phyloP scores from a whole-genome alignment of 345 rosid genomes.

The Heritiera fomes region DNA sequence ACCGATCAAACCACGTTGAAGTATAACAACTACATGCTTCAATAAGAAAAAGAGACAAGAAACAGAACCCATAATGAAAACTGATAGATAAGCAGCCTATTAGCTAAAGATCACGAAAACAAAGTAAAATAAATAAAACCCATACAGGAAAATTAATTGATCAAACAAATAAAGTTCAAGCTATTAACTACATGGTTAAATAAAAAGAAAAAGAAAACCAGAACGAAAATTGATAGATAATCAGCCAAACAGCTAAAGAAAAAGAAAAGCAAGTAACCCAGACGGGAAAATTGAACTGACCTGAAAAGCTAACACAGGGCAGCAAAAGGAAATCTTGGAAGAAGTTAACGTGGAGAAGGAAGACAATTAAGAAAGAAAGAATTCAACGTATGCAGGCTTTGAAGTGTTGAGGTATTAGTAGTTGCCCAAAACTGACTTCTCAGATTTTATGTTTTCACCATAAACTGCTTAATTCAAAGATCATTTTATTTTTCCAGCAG shows the following conservation, averaged over 20 bases:
- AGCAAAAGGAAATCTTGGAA: background rate
- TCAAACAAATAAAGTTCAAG: background rate
- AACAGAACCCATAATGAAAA: background rate
- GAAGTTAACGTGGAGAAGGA: background rate
- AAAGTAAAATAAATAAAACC: background rate
- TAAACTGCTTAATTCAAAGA: background rate
- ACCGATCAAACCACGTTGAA: background rate
- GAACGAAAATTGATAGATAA: background rate
- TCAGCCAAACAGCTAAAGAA: background rate
- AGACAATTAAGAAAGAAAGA: background rate
- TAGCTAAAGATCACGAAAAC: background rate
- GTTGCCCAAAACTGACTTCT: slow-evolving; percentile 16
- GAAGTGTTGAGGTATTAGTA: background rate
- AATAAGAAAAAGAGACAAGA: background rate
- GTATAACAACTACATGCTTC: background rate
- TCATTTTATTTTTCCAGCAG: background rate
- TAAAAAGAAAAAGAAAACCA: background rate
- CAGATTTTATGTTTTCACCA: background rate
- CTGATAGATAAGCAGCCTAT: background rate
- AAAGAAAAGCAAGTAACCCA: background rate
- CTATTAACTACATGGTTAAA: background rate
- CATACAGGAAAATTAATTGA: background rate
- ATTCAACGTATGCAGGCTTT: slow-evolving; percentile 1
- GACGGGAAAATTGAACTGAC: slow-evolving; percentile 1
- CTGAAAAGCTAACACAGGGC: background rate